These are phyloP conservation scores for Trichoderma arundinaceum DNA, from an alignment of 2,329 filamentous ascomycete genomes.

Conservation along the genomic window DNA sequence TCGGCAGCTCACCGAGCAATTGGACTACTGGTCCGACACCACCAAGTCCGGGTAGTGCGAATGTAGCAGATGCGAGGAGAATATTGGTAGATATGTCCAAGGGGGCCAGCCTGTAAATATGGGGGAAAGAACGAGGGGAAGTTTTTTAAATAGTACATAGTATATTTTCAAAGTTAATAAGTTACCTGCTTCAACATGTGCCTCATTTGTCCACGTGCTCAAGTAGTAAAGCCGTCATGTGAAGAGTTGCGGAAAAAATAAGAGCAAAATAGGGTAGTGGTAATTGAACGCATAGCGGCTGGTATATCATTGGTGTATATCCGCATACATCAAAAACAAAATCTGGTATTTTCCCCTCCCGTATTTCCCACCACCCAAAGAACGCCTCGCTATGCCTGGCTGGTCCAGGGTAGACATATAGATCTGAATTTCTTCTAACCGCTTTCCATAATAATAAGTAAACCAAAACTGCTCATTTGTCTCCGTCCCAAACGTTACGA, in stretches of 20 bases:
- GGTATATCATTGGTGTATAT: slow-evolving; percentile 18
- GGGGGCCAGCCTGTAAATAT: background rate
- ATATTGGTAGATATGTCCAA: slow-evolving; percentile 31
- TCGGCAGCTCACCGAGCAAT: slow-evolving; percentile 57
- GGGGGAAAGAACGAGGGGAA: background rate
- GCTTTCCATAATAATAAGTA: background rate
- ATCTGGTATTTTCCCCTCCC: slow-evolving; percentile 16
- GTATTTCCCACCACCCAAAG: slow-evolving; percentile 29
- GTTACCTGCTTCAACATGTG: background rate
- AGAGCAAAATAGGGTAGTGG: background rate
- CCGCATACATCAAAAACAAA: slow-evolving; percentile 26
- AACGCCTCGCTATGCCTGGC: slow-evolving; percentile 41
- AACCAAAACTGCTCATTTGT: slow-evolving; percentile 4
- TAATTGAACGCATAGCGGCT: slow-evolving; percentile 5
- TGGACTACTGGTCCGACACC: slow-evolving; percentile 67
- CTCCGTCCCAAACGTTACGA: slow-evolving; percentile 52
- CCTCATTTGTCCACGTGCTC: background rate
- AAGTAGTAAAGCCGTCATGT: background rate
- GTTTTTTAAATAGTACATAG: background rate
- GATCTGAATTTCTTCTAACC: slow-evolving; percentile 12
- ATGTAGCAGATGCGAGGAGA: slow-evolving; percentile 28
- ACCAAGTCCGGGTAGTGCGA: slow-evolving; percentile 60
- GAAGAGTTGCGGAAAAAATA: background rate
- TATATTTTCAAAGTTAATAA: background rate
- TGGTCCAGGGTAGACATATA: slow-evolving; percentile 20